phyloP scores from a whole-genome alignment of 345 rosid species.

The Gossypium turneri region DNA sequence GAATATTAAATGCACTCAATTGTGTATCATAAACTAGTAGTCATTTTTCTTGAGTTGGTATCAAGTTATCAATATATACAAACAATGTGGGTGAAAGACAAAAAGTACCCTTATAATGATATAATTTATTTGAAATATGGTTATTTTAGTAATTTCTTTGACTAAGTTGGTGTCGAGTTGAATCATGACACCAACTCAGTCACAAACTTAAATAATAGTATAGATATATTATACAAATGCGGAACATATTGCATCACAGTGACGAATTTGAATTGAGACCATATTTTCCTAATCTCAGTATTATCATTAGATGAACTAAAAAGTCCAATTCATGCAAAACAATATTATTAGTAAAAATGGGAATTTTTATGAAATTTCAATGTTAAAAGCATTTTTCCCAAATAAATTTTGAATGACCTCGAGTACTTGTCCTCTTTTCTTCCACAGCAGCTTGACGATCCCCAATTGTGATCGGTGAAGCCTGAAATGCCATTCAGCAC shows the following conservation, averaged over 20 bases:
- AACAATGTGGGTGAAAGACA: too few relatives aligned
- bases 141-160: too few relatives aligned
- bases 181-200: too few relatives aligned
- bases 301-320: not conserved
- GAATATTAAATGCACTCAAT: too few relatives aligned
- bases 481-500: conserved; percentile 36
- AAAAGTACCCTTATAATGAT: too few relatives aligned
- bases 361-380: not conserved
- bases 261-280: not conserved
- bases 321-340: not conserved
- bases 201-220: too few relatives aligned
- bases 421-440: conserved; percentile 55
- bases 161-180: too few relatives aligned
- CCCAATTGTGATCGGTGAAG: conserved; percentile 47
- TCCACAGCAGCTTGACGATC: conserved; percentile 45
- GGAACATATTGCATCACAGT: not conserved
- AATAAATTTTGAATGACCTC: conserved; percentile 34
- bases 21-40: too few relatives aligned
- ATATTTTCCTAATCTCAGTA: not conserved
- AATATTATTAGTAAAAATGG: not conserved
- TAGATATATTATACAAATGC: too few relatives aligned
- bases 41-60: too few relatives aligned
- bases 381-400: not conserved
- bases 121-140: too few relatives aligned
- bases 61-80: too few relatives aligned